Percentiles rank a stretch among this genome's conserved stretches.
These are phyloP conservation scores for Saksenaea oblongispora DNA, from an alignment of 371 early-diverging fungal species.

Conservation along the genomic window DNA sequence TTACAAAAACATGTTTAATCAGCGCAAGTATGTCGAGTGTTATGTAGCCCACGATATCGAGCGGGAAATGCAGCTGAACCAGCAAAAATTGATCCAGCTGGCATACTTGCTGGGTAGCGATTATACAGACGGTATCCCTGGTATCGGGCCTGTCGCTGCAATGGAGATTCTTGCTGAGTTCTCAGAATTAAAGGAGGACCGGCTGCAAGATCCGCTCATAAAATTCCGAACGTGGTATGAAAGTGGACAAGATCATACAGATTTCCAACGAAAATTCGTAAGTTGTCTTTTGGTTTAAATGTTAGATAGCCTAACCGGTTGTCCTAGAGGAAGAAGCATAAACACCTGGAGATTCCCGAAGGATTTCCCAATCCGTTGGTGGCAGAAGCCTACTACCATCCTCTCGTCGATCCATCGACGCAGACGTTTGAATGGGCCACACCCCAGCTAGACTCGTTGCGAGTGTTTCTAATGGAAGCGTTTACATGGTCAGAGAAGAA, in stretches of 20 bases:
- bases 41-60: constrained; percentile 72
- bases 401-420: constrained; percentile 73
- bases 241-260: constrained; percentile 45
- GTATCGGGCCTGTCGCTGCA: constrained; percentile 94
- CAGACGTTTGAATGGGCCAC: constrained; percentile 81
- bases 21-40: constrained; percentile 83
- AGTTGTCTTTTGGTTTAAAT: constrained; percentile 24
- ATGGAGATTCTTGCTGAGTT: constrained; percentile 87
- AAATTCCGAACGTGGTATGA: constrained; percentile 70
- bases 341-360: constrained; percentile 59
- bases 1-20: constrained; percentile 96
- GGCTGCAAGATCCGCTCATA: constrained; percentile 31
- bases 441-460: constrained; percentile 80
- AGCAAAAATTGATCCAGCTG: constrained; percentile 80
- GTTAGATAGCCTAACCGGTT: constrained; percentile 17
- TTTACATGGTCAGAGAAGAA: constrained; percentile 54
- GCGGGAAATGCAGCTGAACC: constrained; percentile 66
- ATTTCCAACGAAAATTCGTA: constrained; percentile 63
- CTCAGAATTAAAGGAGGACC: constrained; percentile 37
- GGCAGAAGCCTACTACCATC: constrained; percentile 78
- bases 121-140: constrained; percentile 95
- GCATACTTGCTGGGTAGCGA: constrained; percentile 97
- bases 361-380: constrained; percentile 83
- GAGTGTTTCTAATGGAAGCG: constrained; percentile 49
- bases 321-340: constrained; percentile 51